phyloP scores from a whole-genome alignment of 352 stramenopile species.

The Peronospora destructor region DNA sequence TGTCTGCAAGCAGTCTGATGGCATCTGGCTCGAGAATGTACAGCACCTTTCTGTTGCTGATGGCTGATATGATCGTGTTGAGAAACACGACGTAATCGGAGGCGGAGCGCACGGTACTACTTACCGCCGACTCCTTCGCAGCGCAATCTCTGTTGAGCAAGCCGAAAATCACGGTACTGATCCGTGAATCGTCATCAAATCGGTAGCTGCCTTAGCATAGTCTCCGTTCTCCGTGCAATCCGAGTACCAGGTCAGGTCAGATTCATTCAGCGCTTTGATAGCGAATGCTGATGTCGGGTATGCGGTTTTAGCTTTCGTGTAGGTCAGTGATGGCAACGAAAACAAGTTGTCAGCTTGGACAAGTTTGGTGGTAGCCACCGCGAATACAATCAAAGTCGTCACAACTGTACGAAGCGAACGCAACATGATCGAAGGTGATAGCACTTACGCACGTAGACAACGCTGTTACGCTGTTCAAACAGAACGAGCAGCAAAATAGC shows the following conservation, averaged over 20 bases:
- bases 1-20: slow-evolving; percentile 44
- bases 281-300: slow-evolving; percentile 44
- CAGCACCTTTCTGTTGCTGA: slow-evolving; percentile 53
- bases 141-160: slow-evolving; percentile 73
- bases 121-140: slow-evolving; percentile 36
- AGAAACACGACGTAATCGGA: slow-evolving; percentile 48
- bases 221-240: slow-evolving; percentile 38
- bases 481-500: slow-evolving; percentile 18
- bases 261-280: slow-evolving; percentile 43
- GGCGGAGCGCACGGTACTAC: slow-evolving; percentile 32
- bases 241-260: slow-evolving; percentile 62
- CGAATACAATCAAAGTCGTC: slow-evolving; percentile 11
- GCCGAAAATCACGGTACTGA: slow-evolving; percentile 64
- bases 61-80: slow-evolving; percentile 30
- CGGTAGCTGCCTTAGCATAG: slow-evolving; percentile 26
- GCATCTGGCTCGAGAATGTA: slow-evolving; percentile 69
- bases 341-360: slow-evolving; percentile 41
- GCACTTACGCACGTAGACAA: slow-evolving; percentile 2
- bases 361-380: background rate
- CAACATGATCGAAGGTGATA: slow-evolving; percentile 11
- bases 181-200: slow-evolving; percentile 37
- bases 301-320: slow-evolving; percentile 34
- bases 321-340: slow-evolving; percentile 38
- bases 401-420: slow-evolving; percentile 12
- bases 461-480: slow-evolving; percentile 2